Base-by-base conservation (phyloP, 2,329 filamentous ascomycete genomes). In the Davidsoniella australis region DNA sequence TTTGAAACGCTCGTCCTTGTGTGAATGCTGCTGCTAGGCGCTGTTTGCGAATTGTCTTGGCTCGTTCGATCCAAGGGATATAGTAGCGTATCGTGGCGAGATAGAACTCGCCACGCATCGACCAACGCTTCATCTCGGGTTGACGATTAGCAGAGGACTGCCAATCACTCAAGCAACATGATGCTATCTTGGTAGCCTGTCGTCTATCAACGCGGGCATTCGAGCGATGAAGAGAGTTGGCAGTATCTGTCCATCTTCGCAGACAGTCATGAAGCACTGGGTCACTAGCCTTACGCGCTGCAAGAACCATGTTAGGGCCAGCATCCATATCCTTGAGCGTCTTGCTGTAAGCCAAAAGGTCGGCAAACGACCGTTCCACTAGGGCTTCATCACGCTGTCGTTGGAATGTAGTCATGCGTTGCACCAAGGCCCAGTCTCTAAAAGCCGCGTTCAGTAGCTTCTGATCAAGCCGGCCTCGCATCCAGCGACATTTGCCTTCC, bases 41-140 rank as follows among this genome's bases (percentile, higher is more conserved):
- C 40, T 51, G 52, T 18, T 55, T 54, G 29, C 58, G 48, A 23
- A 59, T 55, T 17, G 53, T 23, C 48, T 57, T 53, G 10, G 56
- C 49, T 2, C 50, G 51, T 29, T 53, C 52, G 6, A 56, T 49
- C 64, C 64, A 67, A 16, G 49, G 53, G 12, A 61, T 54, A 29
- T 64, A 58, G 2, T 53, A 48, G 23, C 55, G 54, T 7, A 51
- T 54, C 1, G 61, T 59, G 14, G 58, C 55, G 16, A 60, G 49
- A 55, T 60, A 65, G 24, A 48, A 55, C 42, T 49, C 45, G 14
- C 54, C 54, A 16, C 54, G 47, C 9, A 14, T 40, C 3, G 54
- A 53, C 54, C 54, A 55, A 12, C 54, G 47, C 33, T 40, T 40
- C 54, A 55, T 54, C 23, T 54, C 52, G 10, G 48, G 36, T 16